These are phyloP conservation scores for Ceratocystis harringtonii DNA, from an alignment of 2,329 filamentous ascomycete species.

Conservation along the genomic window DNA sequence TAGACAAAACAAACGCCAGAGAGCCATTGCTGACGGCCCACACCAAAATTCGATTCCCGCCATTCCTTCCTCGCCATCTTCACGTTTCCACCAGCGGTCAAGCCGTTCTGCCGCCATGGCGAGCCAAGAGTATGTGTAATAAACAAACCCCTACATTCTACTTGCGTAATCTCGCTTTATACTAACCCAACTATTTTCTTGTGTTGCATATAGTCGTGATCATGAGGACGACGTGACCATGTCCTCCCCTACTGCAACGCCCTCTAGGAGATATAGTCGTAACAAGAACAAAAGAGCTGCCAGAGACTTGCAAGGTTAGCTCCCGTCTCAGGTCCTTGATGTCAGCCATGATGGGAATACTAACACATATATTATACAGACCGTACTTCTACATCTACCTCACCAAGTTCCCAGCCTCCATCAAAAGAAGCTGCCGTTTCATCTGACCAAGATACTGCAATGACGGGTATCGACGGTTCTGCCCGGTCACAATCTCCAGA, in stretches of 20 bases:
- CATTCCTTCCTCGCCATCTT: constrained; percentile 6
- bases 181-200: constrained; percentile 1
- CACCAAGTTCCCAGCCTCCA: constrained; percentile 30
- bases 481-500: constrained; percentile 30
- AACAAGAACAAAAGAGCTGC: constrained; percentile 18
- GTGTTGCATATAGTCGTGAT: constrained; percentile 8
- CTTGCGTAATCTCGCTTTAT: neutral
- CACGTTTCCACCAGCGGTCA: constrained; percentile 22
- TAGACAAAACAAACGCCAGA: constrained; percentile 22
- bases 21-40: constrained; percentile 16
- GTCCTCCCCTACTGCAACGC: constrained; percentile 19
- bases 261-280: constrained; percentile 16
- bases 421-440: constrained; percentile 40
- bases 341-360: neutral
- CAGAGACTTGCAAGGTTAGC: constrained; percentile 10
- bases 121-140: constrained; percentile 46
- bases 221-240: constrained; percentile 21
- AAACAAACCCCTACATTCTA: neutral
- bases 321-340: neutral
- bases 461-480: constrained; percentile 53
- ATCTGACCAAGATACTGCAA: constrained; percentile 49
- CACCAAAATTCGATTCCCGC: neutral
- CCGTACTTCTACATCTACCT: constrained; percentile 1
- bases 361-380: neutral
- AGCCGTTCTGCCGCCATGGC: constrained; percentile 52